These are phyloP conservation scores for Rhododendron williamsianum DNA, from an alignment of 148 eudicot genomes.

Conservation along the genomic window DNA sequence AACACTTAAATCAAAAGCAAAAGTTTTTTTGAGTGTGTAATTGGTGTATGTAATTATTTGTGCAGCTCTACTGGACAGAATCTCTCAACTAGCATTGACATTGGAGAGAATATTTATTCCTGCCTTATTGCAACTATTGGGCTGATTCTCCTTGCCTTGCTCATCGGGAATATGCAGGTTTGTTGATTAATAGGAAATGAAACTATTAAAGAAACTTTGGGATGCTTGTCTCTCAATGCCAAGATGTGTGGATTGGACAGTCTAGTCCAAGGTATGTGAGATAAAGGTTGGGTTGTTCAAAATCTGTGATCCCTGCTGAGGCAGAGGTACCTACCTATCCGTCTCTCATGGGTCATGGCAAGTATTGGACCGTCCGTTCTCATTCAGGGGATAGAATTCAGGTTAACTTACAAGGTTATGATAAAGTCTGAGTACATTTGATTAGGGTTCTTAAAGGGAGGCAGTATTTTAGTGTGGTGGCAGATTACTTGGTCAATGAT, in stretches of 20 bases:
- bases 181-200: neutral
- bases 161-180: conserved; percentile 94
- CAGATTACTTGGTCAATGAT: neutral
- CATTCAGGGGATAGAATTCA: neutral
- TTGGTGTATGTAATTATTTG: neutral
- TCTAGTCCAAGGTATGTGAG: neutral
- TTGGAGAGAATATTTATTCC: conserved; percentile 65
- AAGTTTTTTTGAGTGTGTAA: neutral
- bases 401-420: neutral
- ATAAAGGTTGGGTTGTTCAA: neutral
- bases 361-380: neutral
- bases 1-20: no score
- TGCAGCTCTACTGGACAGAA: conserved; percentile 70
- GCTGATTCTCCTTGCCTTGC: conserved; percentile 65
- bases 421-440: neutral
- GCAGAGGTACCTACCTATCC: neutral
- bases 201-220: neutral
- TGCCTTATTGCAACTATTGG: conserved; percentile 59
- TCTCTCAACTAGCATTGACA: conserved; percentile 58
- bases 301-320: neutral
- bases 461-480: neutral
- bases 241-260: neutral
- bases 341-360: neutral
- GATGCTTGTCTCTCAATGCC: neutral
- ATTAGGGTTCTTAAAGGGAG: neutral